A percentile compares a stretch with the other conserved stretches of the same genome.
phyloP scores from a whole-genome alignment of 495 filamentous ascomycete species.

The Trichoderma reesei region DNA sequence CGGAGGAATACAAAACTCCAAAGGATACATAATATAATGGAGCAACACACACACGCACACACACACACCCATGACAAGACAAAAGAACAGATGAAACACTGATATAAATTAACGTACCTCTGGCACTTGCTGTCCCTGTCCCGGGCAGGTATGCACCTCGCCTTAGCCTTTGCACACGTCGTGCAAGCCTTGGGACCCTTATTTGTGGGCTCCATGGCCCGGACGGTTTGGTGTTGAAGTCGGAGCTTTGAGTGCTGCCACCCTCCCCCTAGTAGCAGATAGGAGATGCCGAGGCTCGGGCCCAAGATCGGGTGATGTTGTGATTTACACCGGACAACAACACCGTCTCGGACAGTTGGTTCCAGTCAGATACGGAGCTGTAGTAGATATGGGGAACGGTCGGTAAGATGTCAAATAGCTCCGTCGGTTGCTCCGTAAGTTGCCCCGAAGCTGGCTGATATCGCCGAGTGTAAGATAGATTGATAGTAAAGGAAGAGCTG shows the following conservation, averaged over 20 bases:
- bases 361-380: no score
- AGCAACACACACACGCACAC: not conserved
- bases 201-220: conserved; percentile 1
- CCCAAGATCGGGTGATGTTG: no score
- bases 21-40: no score
- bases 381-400: no score
- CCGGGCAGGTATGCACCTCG: conserved; percentile 15
- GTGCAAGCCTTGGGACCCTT: conserved; percentile 15
- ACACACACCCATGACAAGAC: not conserved
- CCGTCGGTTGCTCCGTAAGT: no score
- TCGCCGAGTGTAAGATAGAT: no score
- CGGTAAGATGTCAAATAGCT: no score
- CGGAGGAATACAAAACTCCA: not conserved
- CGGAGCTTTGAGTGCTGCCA: not conserved
- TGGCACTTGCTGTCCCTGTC: conserved; percentile 12
- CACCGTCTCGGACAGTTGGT: no score
- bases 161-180: conserved; percentile 17
- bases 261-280: not conserved
- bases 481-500: no score
- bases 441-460: no score
- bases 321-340: no score
- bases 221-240: not conserved
- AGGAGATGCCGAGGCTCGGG: no score
- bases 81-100: not conserved
- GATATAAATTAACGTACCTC: conserved; percentile 8